Conservation (phyloP, 768 basidiomycete species). For the Sistotremastrum niveocremeum region DNA sequence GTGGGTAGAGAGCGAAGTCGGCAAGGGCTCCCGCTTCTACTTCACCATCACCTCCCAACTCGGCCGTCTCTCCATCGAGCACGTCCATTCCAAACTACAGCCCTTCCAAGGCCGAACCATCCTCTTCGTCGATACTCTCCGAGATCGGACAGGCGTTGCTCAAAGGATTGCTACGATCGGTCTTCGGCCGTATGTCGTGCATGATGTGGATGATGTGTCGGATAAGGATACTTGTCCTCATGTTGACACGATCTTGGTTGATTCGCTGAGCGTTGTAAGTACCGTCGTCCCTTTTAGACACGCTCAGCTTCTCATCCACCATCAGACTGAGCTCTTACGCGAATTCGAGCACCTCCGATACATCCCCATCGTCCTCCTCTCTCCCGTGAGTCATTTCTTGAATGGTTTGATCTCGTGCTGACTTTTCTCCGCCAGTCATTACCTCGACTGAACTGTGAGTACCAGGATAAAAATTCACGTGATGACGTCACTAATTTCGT, state of each 20-base stretch:
- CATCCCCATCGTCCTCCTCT: slow-evolving; percentile 87
- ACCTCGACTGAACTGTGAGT: slow-evolving; percentile 62
- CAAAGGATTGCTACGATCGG: slow-evolving; percentile 68
- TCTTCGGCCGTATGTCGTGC: slow-evolving; percentile 61
- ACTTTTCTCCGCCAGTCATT: slow-evolving; percentile 27
- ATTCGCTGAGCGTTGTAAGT: slow-evolving; percentile 73
- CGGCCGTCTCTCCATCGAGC: slow-evolving; percentile 59
- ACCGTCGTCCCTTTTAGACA: slow-evolving; percentile 3
- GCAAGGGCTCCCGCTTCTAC: slow-evolving; percentile 89
- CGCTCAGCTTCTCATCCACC: slow-evolving; percentile 4
- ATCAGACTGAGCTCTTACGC: slow-evolving; percentile 74
- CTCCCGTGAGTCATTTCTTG: slow-evolving; percentile 32
- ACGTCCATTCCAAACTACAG: slow-evolving; percentile 62
- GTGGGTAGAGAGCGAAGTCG: slow-evolving; percentile 95
- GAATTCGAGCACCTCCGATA: slow-evolving; percentile 92
- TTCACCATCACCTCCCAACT: slow-evolving; percentile 89
- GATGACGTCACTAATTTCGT: slow-evolving; percentile 11
- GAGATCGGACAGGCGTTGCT: slow-evolving; percentile 63
- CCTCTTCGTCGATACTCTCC: slow-evolving; percentile 79
- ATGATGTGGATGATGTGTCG: slow-evolving; percentile 66
- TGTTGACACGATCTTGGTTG: slow-evolving; percentile 92
- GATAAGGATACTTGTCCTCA: slow-evolving; percentile 74
- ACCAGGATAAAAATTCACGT: slow-evolving; percentile 7
- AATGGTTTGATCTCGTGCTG: not conserved
- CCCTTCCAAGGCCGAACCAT: slow-evolving; percentile 83